Conservation (phyloP, 345 rosid genomes). For the Erysimum cheiranthoides region DNA sequence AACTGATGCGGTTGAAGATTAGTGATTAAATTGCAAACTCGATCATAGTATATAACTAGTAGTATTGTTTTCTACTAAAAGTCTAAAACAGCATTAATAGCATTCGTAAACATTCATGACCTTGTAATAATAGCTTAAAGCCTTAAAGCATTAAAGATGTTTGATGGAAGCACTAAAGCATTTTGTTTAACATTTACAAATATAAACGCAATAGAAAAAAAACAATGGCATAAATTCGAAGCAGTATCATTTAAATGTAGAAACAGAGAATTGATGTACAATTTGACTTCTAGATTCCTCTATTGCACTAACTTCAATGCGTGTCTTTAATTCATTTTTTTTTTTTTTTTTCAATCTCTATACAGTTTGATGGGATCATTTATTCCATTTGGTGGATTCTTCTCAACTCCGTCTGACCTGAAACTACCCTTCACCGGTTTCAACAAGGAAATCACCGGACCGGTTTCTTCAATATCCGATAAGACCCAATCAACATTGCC, state of each 20-base stretch:
- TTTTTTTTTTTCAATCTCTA: neutral
- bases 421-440: conserved; percentile 52
- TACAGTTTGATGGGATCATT: conserved; percentile 94
- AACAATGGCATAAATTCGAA: neutral
- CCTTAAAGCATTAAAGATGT: neutral
- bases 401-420: conserved; percentile 65
- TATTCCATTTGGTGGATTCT: conserved; percentile 92
- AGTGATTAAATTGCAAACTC: neutral
- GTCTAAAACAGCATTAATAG: neutral
- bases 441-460: conserved; percentile 27
- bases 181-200: neutral
- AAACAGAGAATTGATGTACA: neutral
- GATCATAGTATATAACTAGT: no score
- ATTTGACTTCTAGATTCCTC: neutral
- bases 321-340: conserved; percentile 12
- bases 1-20: neutral
- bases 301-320: conserved; percentile 21
- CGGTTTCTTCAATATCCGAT: conserved; percentile 60
- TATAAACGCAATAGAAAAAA: neutral
- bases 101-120: neutral
- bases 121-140: no score
- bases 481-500: conserved; percentile 65
- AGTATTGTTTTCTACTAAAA: neutral
- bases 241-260: neutral
- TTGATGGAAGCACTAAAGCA: neutral